phyloP scores from a whole-genome alignment of 495 filamentous ascomycete species.

The Neurospora tetraspora region DNA sequence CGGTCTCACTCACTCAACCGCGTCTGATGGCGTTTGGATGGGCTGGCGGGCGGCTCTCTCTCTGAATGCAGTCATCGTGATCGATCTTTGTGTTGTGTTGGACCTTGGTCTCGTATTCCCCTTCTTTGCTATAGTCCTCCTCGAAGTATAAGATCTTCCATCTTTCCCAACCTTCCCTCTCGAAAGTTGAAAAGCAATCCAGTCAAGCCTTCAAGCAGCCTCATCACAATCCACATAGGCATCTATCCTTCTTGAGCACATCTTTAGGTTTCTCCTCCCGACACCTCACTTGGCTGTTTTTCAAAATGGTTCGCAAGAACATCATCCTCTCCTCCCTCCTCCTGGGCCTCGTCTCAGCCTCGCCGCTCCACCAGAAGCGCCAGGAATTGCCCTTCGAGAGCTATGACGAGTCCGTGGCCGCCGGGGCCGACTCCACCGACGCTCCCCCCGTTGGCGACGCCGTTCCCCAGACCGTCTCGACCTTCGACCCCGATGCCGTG shows the following conservation, averaged over 20 bases:
- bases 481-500: neutral
- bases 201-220: neutral
- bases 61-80: neutral
- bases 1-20: neutral
- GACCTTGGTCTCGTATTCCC: neutral
- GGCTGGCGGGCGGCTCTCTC: neutral
- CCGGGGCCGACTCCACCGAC: neutral
- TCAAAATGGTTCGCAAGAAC: slow-evolving; percentile 3
- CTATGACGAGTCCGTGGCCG: slow-evolving; percentile 1
- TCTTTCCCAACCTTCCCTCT: neutral
- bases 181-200: neutral
- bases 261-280: neutral
- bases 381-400: slow-evolving; percentile 3
- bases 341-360: slow-evolving; percentile 2
- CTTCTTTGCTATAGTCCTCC: neutral
- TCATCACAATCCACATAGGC: neutral
- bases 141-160: neutral
- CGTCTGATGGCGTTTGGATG: neutral
- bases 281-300: neutral
- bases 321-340: slow-evolving; percentile 6
- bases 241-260: neutral
- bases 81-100: neutral
- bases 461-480: neutral
- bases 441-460: neutral
- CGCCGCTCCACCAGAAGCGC: slow-evolving; percentile 1